These are phyloP conservation scores for Pseudopithomyces chartarum DNA, from an alignment of 2,329 filamentous ascomycete species.

Conservation along the genomic window DNA sequence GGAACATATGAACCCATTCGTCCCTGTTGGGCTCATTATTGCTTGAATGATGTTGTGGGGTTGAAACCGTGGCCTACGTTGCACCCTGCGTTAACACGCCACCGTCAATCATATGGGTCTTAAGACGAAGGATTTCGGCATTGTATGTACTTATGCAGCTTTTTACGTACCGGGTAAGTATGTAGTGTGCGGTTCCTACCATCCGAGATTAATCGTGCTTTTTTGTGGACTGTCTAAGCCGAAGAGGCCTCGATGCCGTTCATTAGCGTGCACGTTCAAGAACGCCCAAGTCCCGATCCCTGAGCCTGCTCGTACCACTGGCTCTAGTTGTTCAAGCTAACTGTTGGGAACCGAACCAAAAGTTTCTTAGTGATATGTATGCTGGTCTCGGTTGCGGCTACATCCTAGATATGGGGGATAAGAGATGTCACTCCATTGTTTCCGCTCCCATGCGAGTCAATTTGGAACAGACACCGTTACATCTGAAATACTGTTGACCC, in stretches of 20 bases:
- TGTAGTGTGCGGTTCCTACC: too few relatives aligned
- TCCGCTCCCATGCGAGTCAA: background rate
- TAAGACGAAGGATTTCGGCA: too few relatives aligned
- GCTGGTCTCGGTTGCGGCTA: background rate
- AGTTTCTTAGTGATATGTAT: too few relatives aligned
- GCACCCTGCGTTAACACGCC: too few relatives aligned
- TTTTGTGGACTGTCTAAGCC: background rate
- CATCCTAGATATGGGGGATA: background rate
- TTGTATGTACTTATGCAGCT: background rate
- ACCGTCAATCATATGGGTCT: too few relatives aligned
- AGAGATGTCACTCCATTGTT: background rate
- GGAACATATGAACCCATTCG: too few relatives aligned
- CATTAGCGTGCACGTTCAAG: background rate
- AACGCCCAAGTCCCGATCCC: too few relatives aligned
- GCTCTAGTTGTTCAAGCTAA: background rate
- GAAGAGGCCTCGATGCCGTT: background rate
- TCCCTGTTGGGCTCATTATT: too few relatives aligned
- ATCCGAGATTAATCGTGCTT: too few relatives aligned
- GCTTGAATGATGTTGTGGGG: too few relatives aligned
- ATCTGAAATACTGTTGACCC: background rate
- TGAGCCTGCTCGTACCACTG: background rate
- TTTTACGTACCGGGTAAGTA: too few relatives aligned
- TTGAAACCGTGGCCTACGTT: too few relatives aligned
- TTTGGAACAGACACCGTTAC: background rate
- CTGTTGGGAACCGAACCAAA: background rate